Conservation (phyloP, 306 rosid genomes). For the Quercus robur region DNA sequence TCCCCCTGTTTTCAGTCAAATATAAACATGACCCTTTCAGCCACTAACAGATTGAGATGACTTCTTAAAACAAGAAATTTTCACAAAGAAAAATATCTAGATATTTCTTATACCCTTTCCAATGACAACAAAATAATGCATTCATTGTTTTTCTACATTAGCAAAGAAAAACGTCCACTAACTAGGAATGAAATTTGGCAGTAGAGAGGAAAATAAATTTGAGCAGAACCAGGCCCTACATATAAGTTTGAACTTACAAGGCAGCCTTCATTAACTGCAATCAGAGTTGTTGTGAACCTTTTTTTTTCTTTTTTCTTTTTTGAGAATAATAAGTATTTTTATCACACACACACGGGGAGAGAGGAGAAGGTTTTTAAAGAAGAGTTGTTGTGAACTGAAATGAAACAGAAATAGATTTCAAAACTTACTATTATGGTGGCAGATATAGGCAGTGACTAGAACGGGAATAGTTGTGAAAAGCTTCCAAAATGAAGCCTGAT, state of each 20-base stretch:
- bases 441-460: conserved; percentile 67
- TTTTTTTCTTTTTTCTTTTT: no score
- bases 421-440: conserved; percentile 59
- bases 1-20: neutral
- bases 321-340: no score
- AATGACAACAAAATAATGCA: neutral
- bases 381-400: neutral
- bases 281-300: neutral
- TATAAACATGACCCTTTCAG: neutral
- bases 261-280: neutral
- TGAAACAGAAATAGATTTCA: neutral
- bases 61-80: neutral
- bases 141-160: neutral
- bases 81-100: neutral
- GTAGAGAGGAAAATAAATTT: no score
- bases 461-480: conserved; percentile 61
- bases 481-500: conserved; percentile 62
- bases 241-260: neutral
- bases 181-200: neutral
- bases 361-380: no score
- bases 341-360: no score
- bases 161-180: neutral
- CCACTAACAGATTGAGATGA: neutral
- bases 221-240: neutral
- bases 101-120: neutral